These are phyloP conservation scores for Pseudopithomyces maydicus DNA, from an alignment of 2,329 filamentous ascomycete genomes.

Conservation along the genomic window DNA sequence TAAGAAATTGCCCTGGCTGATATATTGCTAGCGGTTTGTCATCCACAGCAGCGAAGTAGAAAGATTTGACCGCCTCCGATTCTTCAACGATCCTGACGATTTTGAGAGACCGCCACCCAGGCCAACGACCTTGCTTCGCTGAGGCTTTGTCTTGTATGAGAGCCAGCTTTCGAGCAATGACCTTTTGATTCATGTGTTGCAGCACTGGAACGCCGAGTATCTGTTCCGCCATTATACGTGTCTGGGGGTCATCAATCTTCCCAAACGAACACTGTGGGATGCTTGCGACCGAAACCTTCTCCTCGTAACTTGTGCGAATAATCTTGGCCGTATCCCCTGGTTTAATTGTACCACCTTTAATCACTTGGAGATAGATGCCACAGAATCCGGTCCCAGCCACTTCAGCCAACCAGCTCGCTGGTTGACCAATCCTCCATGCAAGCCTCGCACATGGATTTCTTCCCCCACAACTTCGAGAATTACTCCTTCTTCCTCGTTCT, in stretches of 20 bases:
- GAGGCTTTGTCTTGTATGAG: slow-evolving; percentile 5
- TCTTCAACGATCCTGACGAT: slow-evolving; percentile 1
- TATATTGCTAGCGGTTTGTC: not conserved
- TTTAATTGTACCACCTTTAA: not conserved
- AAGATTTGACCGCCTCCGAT: slow-evolving; percentile 5
- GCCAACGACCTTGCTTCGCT: not conserved
- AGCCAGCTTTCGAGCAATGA: slow-evolving; percentile 5
- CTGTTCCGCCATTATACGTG: not conserved
- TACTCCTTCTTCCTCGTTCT: not conserved
- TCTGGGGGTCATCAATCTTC: not conserved
- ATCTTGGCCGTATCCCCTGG: not conserved
- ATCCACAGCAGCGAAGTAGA: slow-evolving; percentile 6
- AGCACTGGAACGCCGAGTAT: not conserved
- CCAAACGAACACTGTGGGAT: too few relatives aligned
- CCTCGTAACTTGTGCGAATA: not conserved
- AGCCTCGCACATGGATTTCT: slow-evolving; percentile 1
- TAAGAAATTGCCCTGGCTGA: slow-evolving; percentile 9
- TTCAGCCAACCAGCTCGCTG: not conserved
- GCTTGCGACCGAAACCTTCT: too few relatives aligned
- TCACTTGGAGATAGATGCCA: slow-evolving; percentile 3
- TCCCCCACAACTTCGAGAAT: slow-evolving; percentile 4
- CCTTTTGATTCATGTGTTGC: slow-evolving; percentile 3
- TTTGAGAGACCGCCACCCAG: slow-evolving; percentile 5
- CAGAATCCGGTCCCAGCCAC: slow-evolving; percentile 5
- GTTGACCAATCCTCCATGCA: slow-evolving; percentile 5